A percentile compares a stretch with the other conserved stretches of the same genome.
phyloP scores from a whole-genome alignment of 2,329 filamentous ascomycete species.

The Trichoderma polysporum region DNA sequence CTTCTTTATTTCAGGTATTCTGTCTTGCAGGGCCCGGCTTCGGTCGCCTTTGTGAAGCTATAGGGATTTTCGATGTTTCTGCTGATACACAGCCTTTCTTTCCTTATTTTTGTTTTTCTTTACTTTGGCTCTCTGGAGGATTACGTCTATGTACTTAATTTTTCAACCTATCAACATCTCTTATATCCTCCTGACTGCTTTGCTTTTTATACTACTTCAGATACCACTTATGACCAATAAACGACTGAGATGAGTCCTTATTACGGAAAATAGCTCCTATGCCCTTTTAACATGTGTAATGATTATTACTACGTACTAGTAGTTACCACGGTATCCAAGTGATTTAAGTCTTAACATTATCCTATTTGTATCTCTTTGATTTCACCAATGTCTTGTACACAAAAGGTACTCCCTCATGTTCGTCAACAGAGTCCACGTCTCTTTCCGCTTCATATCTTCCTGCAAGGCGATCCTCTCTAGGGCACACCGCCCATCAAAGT shows the following conservation, averaged over 20 bases:
- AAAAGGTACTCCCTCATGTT: constrained; percentile 68
- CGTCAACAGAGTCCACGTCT: constrained; percentile 66
- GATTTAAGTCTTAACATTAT: background rate
- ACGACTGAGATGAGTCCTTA: constrained; percentile 2
- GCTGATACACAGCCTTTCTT: background rate
- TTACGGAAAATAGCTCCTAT: background rate
- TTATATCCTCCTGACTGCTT: background rate
- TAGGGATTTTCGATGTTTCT: background rate
- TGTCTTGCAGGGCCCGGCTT: background rate
- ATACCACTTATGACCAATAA: constrained; percentile 23
- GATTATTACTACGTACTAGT: background rate
- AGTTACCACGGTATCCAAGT: background rate
- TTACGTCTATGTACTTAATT: constrained; percentile 18
- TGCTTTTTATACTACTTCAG: constrained; percentile 9
- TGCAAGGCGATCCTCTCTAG: constrained; percentile 84
- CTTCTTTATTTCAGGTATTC: background rate
- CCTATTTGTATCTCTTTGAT: background rate
- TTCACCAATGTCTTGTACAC: constrained; percentile 67
- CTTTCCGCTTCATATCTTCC: constrained; percentile 83
- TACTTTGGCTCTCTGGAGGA: background rate
- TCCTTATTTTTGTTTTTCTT: background rate
- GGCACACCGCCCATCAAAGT: constrained; percentile 83
- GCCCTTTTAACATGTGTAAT: background rate
- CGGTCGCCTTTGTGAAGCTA: background rate
- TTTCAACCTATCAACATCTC: background rate